These are phyloP conservation scores for Aspergillus quadricinctus DNA, from an alignment of 2,329 filamentous ascomycete genomes.

Conservation along the genomic window DNA sequence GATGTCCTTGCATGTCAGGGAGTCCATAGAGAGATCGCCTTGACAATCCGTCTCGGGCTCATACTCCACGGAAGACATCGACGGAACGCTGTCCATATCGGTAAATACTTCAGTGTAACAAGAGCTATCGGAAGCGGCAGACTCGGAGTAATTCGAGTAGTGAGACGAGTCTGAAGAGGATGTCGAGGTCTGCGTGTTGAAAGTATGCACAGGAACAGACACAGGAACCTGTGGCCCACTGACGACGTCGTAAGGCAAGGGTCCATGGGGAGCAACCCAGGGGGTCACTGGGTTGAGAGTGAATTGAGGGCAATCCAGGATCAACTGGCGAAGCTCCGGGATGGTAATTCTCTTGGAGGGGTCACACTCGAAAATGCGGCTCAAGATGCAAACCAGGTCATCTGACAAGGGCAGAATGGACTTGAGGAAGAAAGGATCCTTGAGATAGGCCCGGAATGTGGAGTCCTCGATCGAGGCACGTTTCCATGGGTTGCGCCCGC, in stretches of 20 bases:
- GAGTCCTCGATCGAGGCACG: conserved; percentile 89
- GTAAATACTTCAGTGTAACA: conserved; percentile 37
- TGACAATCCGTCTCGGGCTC: conserved; percentile 28
- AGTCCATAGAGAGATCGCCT: conserved; percentile 25
- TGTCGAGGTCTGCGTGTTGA: conserved; percentile 33
- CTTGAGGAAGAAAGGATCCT: conserved; percentile 81
- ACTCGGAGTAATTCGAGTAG: conserved; percentile 36
- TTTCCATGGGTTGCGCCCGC: conserved; percentile 98
- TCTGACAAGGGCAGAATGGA: conserved; percentile 87
- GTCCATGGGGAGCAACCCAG: conserved; percentile 34
- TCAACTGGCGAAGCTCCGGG: conserved; percentile 70
- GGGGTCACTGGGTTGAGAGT: conserved; percentile 46
- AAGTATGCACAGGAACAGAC: conserved; percentile 30
- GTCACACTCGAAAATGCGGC: conserved; percentile 80
- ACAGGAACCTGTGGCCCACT: conserved; percentile 34
- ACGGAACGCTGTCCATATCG: conserved; percentile 30
- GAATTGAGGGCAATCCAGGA: conserved; percentile 71
- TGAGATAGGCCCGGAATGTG: conserved; percentile 86
- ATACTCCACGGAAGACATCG: conserved; percentile 32
- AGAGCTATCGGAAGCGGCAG: conserved; percentile 37
- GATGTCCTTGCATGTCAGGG: conserved; percentile 23
- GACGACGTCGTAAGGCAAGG: conserved; percentile 31
- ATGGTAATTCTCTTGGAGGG: conserved; percentile 79
- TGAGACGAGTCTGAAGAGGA: conserved; percentile 33
- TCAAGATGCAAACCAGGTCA: conserved; percentile 83